A percentile compares a stretch with the other conserved stretches of the same genome.
Conservation (phyloP, 176 grass and related monocot genomes). For the Puccinellia tenuiflora region DNA sequence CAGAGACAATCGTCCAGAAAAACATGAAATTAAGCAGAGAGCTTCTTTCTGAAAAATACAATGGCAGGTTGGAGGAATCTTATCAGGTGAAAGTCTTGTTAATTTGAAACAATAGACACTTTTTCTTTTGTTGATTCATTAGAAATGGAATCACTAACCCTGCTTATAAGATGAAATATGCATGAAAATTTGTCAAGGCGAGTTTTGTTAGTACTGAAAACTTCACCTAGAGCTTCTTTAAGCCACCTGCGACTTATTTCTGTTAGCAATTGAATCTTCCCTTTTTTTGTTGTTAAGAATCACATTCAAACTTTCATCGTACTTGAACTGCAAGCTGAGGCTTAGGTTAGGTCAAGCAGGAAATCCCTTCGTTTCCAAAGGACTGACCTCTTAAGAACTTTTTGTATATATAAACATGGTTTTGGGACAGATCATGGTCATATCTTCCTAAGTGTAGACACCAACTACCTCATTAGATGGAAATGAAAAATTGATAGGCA, state of each 20-base stretch:
- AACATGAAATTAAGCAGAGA: conserved; percentile 65
- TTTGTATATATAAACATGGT: background rate
- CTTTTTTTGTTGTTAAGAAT: background rate
- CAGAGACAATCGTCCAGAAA: conserved; percentile 67
- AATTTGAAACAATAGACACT: background rate
- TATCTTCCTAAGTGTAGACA: background rate
- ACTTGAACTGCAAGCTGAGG: background rate
- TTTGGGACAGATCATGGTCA: background rate
- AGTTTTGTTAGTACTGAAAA: background rate
- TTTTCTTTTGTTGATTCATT: conserved; percentile 20
- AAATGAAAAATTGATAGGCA: background rate
- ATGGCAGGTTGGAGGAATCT: conserved; percentile 65
- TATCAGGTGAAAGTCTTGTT: conserved; percentile 78
- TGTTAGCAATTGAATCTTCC: background rate
- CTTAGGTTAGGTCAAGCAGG: conserved; percentile 12
- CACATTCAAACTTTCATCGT: background rate
- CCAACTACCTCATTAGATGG: background rate
- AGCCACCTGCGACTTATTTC: background rate
- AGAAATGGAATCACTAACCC: background rate
- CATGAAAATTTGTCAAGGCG: background rate
- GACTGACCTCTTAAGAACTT: background rate
- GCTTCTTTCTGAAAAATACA: conserved; percentile 70
- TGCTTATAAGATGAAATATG: background rate
- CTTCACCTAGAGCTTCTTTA: background rate
- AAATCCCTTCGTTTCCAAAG: background rate